A percentile compares a stretch with the other conserved stretches of the same genome.
Evolutionary conservation across 2,329 filamentous ascomycete genomes (phyloP).

Genomic region (Sclerotiophoma versabilis): DNA sequence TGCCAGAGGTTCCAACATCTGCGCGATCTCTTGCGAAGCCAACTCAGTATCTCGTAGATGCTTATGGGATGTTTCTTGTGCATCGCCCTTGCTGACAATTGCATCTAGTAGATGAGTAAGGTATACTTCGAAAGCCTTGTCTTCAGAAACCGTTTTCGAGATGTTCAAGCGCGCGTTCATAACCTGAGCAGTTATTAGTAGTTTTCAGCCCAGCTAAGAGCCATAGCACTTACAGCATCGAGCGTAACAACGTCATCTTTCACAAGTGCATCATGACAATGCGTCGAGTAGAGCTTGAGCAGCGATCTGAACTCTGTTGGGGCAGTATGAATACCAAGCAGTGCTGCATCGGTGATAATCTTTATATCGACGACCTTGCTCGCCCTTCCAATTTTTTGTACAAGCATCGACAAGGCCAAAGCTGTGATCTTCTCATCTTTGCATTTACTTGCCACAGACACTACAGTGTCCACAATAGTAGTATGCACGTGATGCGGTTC

Average conservation of each 20-base stretch:
- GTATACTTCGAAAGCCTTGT: slow-evolving; percentile 82
- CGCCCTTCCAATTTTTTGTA: slow-evolving; percentile 93
- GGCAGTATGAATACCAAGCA: slow-evolving; percentile 77
- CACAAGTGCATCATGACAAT: slow-evolving; percentile 75
- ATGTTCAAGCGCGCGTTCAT: slow-evolving; percentile 81
- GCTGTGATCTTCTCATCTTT: slow-evolving; percentile 92
- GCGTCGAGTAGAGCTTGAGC: slow-evolving; percentile 80
- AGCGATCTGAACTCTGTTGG: slow-evolving; percentile 84
- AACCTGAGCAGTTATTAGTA: slow-evolving; percentile 57
- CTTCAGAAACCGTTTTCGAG: slow-evolving; percentile 72
- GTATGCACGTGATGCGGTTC: slow-evolving; percentile 79
- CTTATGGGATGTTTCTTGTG: slow-evolving; percentile 72
- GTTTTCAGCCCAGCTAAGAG: neutral
- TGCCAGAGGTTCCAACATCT: slow-evolving; percentile 87
- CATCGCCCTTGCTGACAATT: slow-evolving; percentile 89
- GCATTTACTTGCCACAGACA: slow-evolving; percentile 82
- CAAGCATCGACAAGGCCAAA: slow-evolving; percentile 89
- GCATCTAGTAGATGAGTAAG: slow-evolving; percentile 82
- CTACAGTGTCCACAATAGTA: slow-evolving; percentile 94
- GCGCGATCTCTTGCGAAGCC: slow-evolving; percentile 84
- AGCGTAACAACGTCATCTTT: slow-evolving; percentile 72
- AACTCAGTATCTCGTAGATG: slow-evolving; percentile 81
- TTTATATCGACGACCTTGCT: slow-evolving; percentile 80
- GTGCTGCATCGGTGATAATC: slow-evolving; percentile 83
- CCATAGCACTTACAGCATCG: slow-evolving; percentile 68